phyloP scores from a whole-genome alignment of 2,329 filamentous ascomycete genomes.

The Dothiorella sarmentorum region DNA sequence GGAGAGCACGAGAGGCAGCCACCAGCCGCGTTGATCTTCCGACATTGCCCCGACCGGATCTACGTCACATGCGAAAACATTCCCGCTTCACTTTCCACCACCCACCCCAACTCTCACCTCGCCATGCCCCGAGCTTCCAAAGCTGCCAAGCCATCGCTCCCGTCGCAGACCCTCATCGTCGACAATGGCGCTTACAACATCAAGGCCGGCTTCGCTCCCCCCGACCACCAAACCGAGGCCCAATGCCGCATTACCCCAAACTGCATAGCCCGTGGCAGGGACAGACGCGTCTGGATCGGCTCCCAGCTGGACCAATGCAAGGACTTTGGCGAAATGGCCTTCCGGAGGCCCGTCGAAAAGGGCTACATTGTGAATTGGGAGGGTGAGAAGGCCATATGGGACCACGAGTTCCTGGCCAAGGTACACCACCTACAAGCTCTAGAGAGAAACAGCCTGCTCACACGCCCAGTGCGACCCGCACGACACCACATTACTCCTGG shows the following conservation, averaged over 20 bases:
- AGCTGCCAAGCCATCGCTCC: constrained; percentile 8
- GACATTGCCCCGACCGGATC: background rate
- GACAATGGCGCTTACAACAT: constrained; percentile 92
- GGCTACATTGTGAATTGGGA: constrained; percentile 98
- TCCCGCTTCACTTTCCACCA: background rate
- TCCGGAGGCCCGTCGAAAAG: constrained; percentile 87
- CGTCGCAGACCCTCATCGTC: constrained; percentile 66
- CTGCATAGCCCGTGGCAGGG: constrained; percentile 74
- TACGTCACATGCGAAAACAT: constrained; percentile 8
- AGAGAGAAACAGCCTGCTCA: too few relatives aligned
- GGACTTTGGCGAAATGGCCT: constrained; percentile 85
- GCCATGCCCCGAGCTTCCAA: constrained; percentile 15
- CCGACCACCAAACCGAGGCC: constrained; percentile 26
- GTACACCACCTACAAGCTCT: too few relatives aligned
- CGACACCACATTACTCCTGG: constrained; percentile 78
- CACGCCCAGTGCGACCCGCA: constrained; percentile 63
- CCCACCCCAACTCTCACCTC: background rate
- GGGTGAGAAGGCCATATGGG: constrained; percentile 92
- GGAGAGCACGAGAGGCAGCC: background rate
- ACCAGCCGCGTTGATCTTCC: too few relatives aligned
- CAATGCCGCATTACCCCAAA: constrained; percentile 75
- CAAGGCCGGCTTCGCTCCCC: constrained; percentile 73
- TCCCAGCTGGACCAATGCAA: constrained; percentile 74
- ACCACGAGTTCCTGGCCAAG: constrained; percentile 75
- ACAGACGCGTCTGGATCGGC: constrained; percentile 74